A percentile compares a stretch with the other conserved stretches of the same genome.
Evolutionary conservation across 371 early-diverging fungal species (phyloP).

Genomic region (Apophysomyces variabilis): DNA sequence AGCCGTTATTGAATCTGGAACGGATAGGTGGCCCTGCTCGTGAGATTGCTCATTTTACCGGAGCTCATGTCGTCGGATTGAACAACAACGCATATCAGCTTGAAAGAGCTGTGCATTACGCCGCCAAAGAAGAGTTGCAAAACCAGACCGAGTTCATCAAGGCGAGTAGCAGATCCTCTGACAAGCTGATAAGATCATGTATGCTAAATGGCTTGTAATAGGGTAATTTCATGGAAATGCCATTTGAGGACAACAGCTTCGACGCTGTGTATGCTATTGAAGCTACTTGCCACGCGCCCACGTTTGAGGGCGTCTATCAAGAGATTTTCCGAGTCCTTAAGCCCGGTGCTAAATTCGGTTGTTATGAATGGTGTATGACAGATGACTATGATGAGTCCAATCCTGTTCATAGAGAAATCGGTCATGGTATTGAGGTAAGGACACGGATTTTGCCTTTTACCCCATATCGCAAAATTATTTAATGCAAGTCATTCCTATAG

Average conservation of each 20-base stretch:
- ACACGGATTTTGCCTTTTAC: neutral
- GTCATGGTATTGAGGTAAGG: constrained; percentile 77
- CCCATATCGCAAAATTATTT: too few species aligned
- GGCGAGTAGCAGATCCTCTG: constrained; percentile 25
- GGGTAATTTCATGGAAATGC: constrained; percentile 94
- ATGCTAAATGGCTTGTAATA: constrained; percentile 21
- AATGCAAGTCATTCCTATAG: constrained; percentile 5
- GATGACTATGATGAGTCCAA: constrained; percentile 80
- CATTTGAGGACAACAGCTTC: constrained; percentile 78
- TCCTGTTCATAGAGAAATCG: constrained; percentile 73
- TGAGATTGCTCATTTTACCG: constrained; percentile 88
- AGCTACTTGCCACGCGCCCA: constrained; percentile 89
- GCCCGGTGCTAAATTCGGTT: constrained; percentile 88
- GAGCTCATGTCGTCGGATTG: constrained; percentile 87
- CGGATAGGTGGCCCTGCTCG: constrained; percentile 84
- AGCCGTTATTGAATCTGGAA: constrained; percentile 2
- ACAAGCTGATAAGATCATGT: neutral
- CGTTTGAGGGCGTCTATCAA: constrained; percentile 83
- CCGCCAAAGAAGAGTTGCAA: constrained; percentile 66
- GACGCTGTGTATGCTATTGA: constrained; percentile 94
- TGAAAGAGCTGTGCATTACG: constrained; percentile 76
- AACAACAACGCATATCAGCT: constrained; percentile 97
- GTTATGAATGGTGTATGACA: constrained; percentile 94
- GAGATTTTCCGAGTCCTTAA: constrained; percentile 91
- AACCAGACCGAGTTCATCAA: constrained; percentile 67